Percentiles rank a stretch among this genome's conserved stretches.
Conservation (phyloP, 169 alveolate genomes). For the Plasmodium gaboni region DNA sequence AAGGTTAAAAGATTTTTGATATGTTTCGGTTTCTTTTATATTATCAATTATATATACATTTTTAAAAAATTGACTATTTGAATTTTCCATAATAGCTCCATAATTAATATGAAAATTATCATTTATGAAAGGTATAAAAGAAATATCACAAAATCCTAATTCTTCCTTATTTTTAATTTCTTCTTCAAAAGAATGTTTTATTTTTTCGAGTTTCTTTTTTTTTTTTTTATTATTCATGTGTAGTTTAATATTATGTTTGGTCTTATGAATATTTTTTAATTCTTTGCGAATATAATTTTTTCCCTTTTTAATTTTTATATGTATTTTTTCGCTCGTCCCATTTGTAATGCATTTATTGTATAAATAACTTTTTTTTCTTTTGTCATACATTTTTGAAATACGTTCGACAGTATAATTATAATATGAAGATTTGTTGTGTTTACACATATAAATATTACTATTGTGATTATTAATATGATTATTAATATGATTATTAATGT, state of each 20-base stretch:
- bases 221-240: no score
- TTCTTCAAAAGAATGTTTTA: slow-evolving; percentile 3
- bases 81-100: slow-evolving; percentile 31
- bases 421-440: no score
- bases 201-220: neutral
- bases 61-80: slow-evolving; percentile 11
- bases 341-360: neutral
- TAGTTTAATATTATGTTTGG: neutral
- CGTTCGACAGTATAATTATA: no score
- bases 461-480: neutral
- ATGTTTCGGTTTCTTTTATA: neutral
- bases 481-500: neutral
- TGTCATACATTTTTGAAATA: neutral
- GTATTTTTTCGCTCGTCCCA: neutral
- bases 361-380: neutral
- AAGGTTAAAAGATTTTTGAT: no score
- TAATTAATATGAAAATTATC: slow-evolving; percentile 50
- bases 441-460: neutral
- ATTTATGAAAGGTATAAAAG: slow-evolving; percentile 52
- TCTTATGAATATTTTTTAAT: neutral
- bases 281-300: neutral
- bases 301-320: neutral
- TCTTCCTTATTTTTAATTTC: slow-evolving; percentile 13
- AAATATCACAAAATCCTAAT: slow-evolving; percentile 62
- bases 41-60: slow-evolving; percentile 23